These are phyloP conservation scores for Thermothelomyces thermophilus DNA, from an alignment of 2,329 filamentous ascomycete species.

Conservation along the genomic window DNA sequence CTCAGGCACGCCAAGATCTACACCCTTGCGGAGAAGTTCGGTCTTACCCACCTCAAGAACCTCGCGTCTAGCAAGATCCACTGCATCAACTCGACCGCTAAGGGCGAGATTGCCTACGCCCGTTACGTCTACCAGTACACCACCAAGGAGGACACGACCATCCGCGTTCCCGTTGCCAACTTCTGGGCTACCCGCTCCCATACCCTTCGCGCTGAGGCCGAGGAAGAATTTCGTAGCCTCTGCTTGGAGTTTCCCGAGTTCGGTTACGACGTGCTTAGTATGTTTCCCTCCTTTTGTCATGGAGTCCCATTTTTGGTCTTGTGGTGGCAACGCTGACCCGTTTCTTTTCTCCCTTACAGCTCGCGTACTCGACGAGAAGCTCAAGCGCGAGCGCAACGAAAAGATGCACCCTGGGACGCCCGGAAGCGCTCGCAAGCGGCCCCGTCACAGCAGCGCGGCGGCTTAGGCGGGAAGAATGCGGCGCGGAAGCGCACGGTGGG, in stretches of 20 bases:
- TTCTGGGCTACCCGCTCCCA: constrained; percentile 83
- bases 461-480: no score
- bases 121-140: constrained; percentile 84
- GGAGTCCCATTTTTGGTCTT: background rate
- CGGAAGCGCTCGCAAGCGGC: constrained; percentile 49
- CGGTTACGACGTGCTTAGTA: constrained; percentile 84
- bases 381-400: constrained; percentile 56
- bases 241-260: constrained; percentile 90
- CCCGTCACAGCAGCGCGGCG: constrained; percentile 40
- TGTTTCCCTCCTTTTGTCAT: constrained; percentile 26
- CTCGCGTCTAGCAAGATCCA: constrained; percentile 87
- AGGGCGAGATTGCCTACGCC: constrained; percentile 86
- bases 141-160: constrained; percentile 57
- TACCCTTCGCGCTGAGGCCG: constrained; percentile 76
- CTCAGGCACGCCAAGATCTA: constrained; percentile 86
- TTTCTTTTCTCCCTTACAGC: constrained; percentile 33
- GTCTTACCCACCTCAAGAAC: constrained; percentile 59
- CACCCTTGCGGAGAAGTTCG: constrained; percentile 76
- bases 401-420: constrained; percentile 46
- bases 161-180: constrained; percentile 76
- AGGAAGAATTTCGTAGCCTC: constrained; percentile 74
- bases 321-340: constrained; percentile 17
- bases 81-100: constrained; percentile 78
- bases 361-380: constrained; percentile 59
- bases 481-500: no score